Percentiles rank a stretch among this genome's conserved stretches.
These are phyloP conservation scores for Hylodesmum podocarpum DNA, from an alignment of 306 rosid genomes.

Conservation along the genomic window DNA sequence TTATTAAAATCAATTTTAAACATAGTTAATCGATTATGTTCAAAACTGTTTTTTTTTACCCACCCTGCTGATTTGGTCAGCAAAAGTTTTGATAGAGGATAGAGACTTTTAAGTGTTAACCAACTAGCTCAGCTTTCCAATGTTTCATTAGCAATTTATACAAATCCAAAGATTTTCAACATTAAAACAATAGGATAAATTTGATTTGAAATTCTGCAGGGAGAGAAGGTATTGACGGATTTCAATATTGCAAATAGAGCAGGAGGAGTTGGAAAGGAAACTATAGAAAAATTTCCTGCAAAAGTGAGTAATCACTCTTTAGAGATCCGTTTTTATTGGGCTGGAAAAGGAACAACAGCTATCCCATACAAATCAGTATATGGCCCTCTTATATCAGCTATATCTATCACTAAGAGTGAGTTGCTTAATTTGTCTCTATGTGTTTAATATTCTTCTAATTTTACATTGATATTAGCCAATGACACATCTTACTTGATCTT, in stretches of 20 bases:
- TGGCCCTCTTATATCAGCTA: conserved; percentile 77
- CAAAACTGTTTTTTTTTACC: too few species aligned
- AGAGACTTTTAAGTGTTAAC: background rate
- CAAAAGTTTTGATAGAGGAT: background rate
- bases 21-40: too few species aligned
- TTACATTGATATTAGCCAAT: background rate
- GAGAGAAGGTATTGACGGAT: conserved; percentile 29
- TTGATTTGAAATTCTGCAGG: conserved; percentile 38
- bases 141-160: background rate
- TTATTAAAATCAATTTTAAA: too few species aligned
- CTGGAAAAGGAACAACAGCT: conserved; percentile 63
- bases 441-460: background rate
- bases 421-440: background rate
- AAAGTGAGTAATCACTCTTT: conserved; percentile 22
- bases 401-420: conserved; percentile 42
- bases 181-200: background rate
- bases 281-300: background rate
- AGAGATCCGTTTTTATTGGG: conserved; percentile 61
- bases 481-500: background rate
- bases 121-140: background rate
- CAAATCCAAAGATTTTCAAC: background rate
- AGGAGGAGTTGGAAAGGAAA: conserved; percentile 28
- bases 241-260: conserved; percentile 58
- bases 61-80: too few species aligned
- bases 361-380: conserved; percentile 49